These are phyloP conservation scores for Rhizophora mangle DNA, from an alignment of 345 rosid genomes.

Conservation along the genomic window DNA sequence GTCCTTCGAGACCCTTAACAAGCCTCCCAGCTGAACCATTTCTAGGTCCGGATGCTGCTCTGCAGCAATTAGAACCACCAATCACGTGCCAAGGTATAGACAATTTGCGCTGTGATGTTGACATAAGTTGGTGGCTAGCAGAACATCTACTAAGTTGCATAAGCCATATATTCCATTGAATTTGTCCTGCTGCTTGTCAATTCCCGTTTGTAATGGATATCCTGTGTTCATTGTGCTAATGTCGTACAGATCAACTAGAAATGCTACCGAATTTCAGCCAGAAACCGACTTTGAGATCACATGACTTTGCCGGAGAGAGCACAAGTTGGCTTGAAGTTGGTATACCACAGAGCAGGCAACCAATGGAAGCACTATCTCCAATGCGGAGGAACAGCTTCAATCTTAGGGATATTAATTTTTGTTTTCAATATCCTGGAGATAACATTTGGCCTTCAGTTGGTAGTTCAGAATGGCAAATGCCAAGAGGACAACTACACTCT, in stretches of 20 bases:
- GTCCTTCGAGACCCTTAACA: slow-evolving; percentile 35
- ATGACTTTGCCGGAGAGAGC: slow-evolving; percentile 17
- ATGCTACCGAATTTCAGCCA: slow-evolving; percentile 22
- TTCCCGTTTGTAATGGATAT: neutral
- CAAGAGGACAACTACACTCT: neutral
- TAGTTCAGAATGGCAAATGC: slow-evolving; percentile 12
- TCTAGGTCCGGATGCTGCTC: slow-evolving; percentile 16
- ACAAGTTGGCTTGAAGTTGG: slow-evolving; percentile 18
- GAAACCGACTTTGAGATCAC: slow-evolving; percentile 23
- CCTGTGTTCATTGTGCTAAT: neutral
- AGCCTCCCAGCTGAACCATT: slow-evolving; percentile 29
- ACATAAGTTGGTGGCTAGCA: no score
- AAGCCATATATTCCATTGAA: no score
- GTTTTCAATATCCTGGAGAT: slow-evolving; percentile 8
- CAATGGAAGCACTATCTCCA: slow-evolving; percentile 14
- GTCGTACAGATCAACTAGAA: slow-evolving; percentile 31
- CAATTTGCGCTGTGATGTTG: neutral
- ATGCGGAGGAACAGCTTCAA: slow-evolving; percentile 30
- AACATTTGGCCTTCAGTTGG: slow-evolving; percentile 14
- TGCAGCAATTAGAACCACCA: slow-evolving; percentile 33
- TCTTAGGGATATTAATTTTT: slow-evolving; percentile 4
- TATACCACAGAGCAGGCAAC: slow-evolving; percentile 10
- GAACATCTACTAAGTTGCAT: no score
- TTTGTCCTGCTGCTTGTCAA: no score
- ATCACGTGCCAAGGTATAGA: slow-evolving; percentile 33